Evolutionary conservation across 441 rosid species (phyloP).

Genomic region (Capsella rubella): DNA sequence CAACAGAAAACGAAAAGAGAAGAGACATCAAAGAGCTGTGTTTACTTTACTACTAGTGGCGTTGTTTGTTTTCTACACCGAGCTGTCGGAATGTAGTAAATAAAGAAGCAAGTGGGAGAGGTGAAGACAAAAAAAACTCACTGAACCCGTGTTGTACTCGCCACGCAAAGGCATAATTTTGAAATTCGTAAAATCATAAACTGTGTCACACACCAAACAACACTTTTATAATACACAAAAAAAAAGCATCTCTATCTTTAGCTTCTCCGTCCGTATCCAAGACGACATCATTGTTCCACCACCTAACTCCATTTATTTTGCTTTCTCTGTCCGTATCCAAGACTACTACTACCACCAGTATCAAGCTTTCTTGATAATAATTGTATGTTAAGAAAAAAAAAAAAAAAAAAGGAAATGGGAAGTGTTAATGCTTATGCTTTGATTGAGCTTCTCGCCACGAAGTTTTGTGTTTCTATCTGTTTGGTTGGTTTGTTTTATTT

Average conservation of each 20-base stretch:
- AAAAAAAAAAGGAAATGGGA: no score
- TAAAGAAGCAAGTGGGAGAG: slow-evolving; percentile 35
- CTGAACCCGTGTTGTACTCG: slow-evolving; percentile 42
- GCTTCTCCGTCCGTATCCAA: slow-evolving; percentile 17
- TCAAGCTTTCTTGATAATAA: no score
- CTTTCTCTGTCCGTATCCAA: neutral
- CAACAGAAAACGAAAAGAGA: slow-evolving; percentile 23
- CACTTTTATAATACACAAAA: slow-evolving; percentile 11
- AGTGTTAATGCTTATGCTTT: no score
- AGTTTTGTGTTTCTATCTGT: neutral
- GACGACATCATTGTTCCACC: slow-evolving; percentile 33
- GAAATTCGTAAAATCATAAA: slow-evolving; percentile 16
- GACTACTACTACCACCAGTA: no score
- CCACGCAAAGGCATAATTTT: slow-evolving; percentile 34
- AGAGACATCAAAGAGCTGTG: slow-evolving; percentile 12
- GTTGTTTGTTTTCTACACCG: slow-evolving; percentile 14
- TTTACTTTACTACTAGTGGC: slow-evolving; percentile 9
- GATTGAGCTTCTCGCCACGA: no score
- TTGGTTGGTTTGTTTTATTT: neutral
- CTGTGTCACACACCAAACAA: slow-evolving; percentile 28
- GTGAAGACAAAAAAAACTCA: slow-evolving; percentile 29
- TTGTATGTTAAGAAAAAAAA: no score
- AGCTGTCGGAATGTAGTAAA: slow-evolving; percentile 31
- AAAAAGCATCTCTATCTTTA: slow-evolving; percentile 4
- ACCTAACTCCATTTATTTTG: slow-evolving; percentile 22